Conservation (phyloP, 192 early-diverging fungal genomes). For the Dispira simplex region DNA sequence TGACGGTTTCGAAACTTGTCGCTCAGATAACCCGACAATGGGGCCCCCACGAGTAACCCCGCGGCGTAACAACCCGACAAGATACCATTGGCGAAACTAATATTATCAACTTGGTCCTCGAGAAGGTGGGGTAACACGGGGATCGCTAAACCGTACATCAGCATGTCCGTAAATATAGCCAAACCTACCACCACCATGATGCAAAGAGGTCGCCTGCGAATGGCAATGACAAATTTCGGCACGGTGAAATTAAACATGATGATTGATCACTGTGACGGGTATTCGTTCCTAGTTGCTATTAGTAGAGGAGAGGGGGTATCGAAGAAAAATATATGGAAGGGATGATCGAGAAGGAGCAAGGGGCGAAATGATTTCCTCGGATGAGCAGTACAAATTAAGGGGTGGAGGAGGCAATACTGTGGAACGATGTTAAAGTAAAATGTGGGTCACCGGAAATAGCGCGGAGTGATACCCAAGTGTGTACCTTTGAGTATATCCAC, state of each 20-base stretch:
- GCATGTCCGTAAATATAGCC: conserved; percentile 47
- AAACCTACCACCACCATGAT: conserved; percentile 19
- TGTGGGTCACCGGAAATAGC: no score
- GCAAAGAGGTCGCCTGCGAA: not conserved
- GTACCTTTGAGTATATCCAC: no score
- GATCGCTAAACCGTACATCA: conserved; percentile 56
- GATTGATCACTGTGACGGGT: conserved; percentile 25
- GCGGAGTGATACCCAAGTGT: no score
- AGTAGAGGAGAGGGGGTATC: no score
- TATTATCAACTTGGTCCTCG: conserved; percentile 35
- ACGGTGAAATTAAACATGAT: not conserved
- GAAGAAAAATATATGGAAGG: no score
- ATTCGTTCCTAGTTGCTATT: no score
- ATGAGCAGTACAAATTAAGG: no score
- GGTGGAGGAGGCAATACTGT: no score
- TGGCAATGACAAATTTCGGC: not conserved
- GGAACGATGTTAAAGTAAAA: no score
- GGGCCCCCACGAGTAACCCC: conserved; percentile 45
- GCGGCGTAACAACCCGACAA: conserved; percentile 40
- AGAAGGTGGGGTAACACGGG: conserved; percentile 57
- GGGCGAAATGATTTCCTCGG: no score
- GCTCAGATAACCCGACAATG: conserved; percentile 49
- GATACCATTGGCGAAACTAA: conserved; percentile 42
- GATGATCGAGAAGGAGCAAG: no score
- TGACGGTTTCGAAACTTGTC: conserved; percentile 54